Conservation (phyloP, 2,329 filamentous ascomycete genomes). For the Alternaria rosae region DNA sequence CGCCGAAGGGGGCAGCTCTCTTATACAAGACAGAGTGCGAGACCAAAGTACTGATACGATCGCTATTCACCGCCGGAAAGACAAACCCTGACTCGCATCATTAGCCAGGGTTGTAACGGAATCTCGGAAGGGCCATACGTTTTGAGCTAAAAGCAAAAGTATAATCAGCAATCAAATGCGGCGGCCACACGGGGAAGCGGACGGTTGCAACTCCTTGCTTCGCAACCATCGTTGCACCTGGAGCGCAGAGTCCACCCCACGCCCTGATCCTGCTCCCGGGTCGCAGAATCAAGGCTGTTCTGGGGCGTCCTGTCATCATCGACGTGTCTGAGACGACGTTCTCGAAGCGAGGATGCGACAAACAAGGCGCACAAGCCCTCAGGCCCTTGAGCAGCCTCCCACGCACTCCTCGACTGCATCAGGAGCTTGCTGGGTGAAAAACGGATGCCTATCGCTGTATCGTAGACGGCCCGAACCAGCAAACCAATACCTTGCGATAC, state of each 20-base stretch:
- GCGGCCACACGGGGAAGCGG: constrained; percentile 38
- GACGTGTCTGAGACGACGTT: constrained; percentile 11
- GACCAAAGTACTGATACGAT: constrained; percentile 12
- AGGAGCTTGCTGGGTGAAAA: constrained; percentile 6
- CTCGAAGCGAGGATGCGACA: constrained; percentile 14
- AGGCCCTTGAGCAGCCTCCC: constrained; percentile 14
- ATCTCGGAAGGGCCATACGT: constrained; percentile 20
- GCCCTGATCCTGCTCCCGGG: constrained; percentile 30
- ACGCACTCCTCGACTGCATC: constrained; percentile 17
- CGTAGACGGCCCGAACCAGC: constrained; percentile 22
- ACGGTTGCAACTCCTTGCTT: constrained; percentile 43
- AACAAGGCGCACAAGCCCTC: constrained; percentile 10
- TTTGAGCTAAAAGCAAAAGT: constrained; percentile 41
- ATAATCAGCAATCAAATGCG: constrained; percentile 26
- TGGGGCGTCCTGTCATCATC: constrained; percentile 28
- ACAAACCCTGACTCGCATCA: constrained; percentile 39
- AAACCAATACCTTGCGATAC: constrained; percentile 11
- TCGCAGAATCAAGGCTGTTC: constrained; percentile 15
- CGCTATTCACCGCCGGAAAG: constrained; percentile 29
- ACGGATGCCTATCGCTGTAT: constrained; percentile 14
- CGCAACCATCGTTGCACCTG: constrained; percentile 36
- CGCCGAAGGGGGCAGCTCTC: constrained; percentile 27
- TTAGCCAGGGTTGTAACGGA: constrained; percentile 18
- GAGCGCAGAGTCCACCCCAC: constrained; percentile 41
- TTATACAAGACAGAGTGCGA: constrained; percentile 28